These are phyloP conservation scores for Pseudopyrenochaeta lycopersici DNA, from an alignment of 2,329 filamentous ascomycete species.

Conservation along the genomic window DNA sequence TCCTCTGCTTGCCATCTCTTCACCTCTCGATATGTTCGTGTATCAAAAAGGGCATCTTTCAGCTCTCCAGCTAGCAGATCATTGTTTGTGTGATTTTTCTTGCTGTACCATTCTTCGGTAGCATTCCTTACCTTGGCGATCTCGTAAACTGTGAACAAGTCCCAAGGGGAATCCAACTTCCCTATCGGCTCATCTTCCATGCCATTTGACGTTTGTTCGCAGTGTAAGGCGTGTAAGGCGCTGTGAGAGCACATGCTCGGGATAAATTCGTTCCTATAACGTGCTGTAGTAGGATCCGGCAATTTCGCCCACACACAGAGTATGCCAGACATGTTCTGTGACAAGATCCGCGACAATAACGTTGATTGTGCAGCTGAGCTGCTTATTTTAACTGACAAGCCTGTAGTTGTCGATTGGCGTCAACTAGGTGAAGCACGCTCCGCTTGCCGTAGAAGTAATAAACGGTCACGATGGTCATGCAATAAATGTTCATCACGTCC, in stretches of 20 bases:
- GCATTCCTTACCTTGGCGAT: slow-evolving; percentile 2
- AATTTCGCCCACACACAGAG: slow-evolving; percentile 29
- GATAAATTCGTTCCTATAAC: slow-evolving; percentile 27
- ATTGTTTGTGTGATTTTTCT: slow-evolving; percentile 7
- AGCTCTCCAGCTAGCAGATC: slow-evolving; percentile 4
- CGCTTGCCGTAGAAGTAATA: too few relatives aligned
- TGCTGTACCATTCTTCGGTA: slow-evolving; percentile 5
- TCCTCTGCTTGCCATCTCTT: slow-evolving; percentile 21
- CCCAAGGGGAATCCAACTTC: slow-evolving; percentile 24
- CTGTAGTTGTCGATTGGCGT: not conserved
- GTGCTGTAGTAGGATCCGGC: slow-evolving; percentile 13
- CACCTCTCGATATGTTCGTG: slow-evolving; percentile 19
- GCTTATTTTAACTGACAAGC: not conserved
- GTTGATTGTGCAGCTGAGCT: not conserved
- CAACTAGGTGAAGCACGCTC: too few relatives aligned
- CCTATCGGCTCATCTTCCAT: slow-evolving; percentile 25
- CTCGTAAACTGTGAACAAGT: slow-evolving; percentile 18
- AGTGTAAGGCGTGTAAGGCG: slow-evolving; percentile 17
- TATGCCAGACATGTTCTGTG: slow-evolving; percentile 24
- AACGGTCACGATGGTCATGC: too few relatives aligned
- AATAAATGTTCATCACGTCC: too few relatives aligned
- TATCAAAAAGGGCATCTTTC: slow-evolving; percentile 17
- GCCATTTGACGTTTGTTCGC: slow-evolving; percentile 20
- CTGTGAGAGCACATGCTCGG: slow-evolving; percentile 8
- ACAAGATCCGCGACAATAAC: not conserved